A percentile compares a stretch with the other conserved stretches of the same genome.
These are phyloP conservation scores for Gautieria morchelliformis DNA, from an alignment of 768 basidiomycete species.

Conservation along the genomic window DNA sequence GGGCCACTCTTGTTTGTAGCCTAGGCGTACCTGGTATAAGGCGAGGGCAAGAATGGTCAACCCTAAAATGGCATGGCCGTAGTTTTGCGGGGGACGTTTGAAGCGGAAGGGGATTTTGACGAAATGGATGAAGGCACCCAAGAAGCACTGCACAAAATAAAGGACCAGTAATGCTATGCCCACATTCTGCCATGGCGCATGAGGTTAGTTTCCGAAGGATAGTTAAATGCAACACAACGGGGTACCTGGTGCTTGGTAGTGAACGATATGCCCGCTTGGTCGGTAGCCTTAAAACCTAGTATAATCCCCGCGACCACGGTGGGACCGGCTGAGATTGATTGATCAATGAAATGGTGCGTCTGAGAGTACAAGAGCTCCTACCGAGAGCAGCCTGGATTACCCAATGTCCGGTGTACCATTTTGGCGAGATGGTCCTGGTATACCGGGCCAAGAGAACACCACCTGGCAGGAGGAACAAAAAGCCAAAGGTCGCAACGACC, in stretches of 20 bases:
- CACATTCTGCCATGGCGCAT: constrained; percentile 24
- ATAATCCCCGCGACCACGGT: constrained; percentile 33
- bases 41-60: constrained; percentile 39
- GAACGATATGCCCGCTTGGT: constrained; percentile 29
- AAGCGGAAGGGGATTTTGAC: constrained; percentile 31
- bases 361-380: constrained; percentile 17
- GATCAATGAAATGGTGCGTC: constrained; percentile 7
- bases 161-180: constrained; percentile 42
- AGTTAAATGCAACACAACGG: neutral
- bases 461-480: constrained; percentile 42
- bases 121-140: constrained; percentile 47
- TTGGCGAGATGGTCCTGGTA: constrained; percentile 35
- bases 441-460: constrained; percentile 48
- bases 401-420: constrained; percentile 49
- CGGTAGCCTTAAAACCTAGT: constrained; percentile 35
- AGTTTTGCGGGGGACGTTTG: constrained; percentile 44
- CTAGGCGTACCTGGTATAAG: constrained; percentile 39
- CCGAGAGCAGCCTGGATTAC: constrained; percentile 39
- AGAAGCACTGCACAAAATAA: constrained; percentile 36
- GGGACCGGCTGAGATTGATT: constrained; percentile 28
- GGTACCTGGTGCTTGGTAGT: constrained; percentile 41
- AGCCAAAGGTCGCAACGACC: constrained; percentile 38
- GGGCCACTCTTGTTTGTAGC: constrained; percentile 42
- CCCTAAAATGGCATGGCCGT: constrained; percentile 46
- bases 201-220: neutral